These are phyloP conservation scores for Angomonas ambiguus DNA, from an alignment of 208 protist genomes.

Conservation along the genomic window DNA sequence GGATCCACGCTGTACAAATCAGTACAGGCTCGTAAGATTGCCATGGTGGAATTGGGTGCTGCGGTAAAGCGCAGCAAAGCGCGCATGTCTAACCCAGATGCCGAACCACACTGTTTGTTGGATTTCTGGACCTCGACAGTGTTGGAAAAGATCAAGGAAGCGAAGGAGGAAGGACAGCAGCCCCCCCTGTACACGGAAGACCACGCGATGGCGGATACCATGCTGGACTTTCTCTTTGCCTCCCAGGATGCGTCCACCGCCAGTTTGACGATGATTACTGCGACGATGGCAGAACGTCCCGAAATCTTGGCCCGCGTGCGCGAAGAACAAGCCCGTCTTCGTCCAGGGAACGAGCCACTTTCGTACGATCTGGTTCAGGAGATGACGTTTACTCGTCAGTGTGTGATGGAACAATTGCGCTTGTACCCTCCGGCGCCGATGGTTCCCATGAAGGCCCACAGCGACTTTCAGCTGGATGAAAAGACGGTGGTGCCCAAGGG, in stretches of 20 bases:
- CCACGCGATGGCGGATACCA: constrained; percentile 87
- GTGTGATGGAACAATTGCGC: constrained; percentile 77
- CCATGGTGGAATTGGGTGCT: constrained; percentile 75
- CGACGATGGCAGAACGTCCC: constrained; percentile 85
- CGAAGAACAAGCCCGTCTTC: constrained; percentile 80
- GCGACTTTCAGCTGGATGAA: constrained; percentile 72
- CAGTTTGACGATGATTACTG: constrained; percentile 80
- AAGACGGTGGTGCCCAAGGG: constrained; percentile 85
- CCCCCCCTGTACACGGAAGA: constrained; percentile 64
- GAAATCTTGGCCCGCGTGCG: constrained; percentile 85
- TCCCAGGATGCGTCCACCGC: constrained; percentile 87
- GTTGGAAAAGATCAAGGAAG: constrained; percentile 58
- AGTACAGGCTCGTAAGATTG: constrained; percentile 83
- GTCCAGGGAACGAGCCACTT: constrained; percentile 71
- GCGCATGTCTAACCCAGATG: constrained; percentile 66
- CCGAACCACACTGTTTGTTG: constrained; percentile 84
- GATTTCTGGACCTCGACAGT: constrained; percentile 89
- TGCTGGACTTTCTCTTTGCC: constrained; percentile 93
- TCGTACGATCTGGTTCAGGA: constrained; percentile 82
- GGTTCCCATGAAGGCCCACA: constrained; percentile 81
- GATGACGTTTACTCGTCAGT: constrained; percentile 89
- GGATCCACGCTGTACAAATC: constrained; percentile 89
- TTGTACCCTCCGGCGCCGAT: constrained; percentile 75
- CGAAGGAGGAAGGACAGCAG: constrained; percentile 66
- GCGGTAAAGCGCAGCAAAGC: constrained; percentile 75